These are phyloP conservation scores for Candida cerambycidarum DNA, from an alignment of 805 yeast genomes.

Conservation along the genomic window DNA sequence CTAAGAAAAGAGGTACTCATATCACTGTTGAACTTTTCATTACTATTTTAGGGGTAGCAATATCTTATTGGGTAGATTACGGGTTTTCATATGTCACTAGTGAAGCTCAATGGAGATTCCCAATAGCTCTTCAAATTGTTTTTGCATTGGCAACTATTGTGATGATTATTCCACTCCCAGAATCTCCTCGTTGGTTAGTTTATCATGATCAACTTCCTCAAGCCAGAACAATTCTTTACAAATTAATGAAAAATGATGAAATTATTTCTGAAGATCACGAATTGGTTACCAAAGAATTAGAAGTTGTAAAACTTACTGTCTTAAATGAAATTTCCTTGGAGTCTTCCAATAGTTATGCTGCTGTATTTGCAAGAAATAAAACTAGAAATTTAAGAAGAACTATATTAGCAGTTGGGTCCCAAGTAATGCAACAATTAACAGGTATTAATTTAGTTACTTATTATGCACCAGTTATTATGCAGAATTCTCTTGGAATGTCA, in stretches of 20 bases:
- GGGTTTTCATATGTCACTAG: slow-evolving; percentile 62
- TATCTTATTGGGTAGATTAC: slow-evolving; percentile 63
- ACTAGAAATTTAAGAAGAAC: slow-evolving; percentile 56
- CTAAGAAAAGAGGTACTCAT: slow-evolving; percentile 38
- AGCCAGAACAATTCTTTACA: slow-evolving; percentile 29
- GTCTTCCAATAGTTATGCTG: slow-evolving; percentile 46
- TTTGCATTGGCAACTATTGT: slow-evolving; percentile 48
- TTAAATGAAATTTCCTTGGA: slow-evolving; percentile 33
- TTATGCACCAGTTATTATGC: slow-evolving; percentile 82
- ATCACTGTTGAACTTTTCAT: slow-evolving; percentile 48
- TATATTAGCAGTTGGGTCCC: slow-evolving; percentile 66
- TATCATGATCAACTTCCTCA: slow-evolving; percentile 37
- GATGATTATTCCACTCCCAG: slow-evolving; percentile 51
- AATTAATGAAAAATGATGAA: slow-evolving; percentile 24
- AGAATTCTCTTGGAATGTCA: slow-evolving; percentile 51
- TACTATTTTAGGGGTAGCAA: slow-evolving; percentile 64
- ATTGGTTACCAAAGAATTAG: no score
- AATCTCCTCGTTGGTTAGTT: slow-evolving; percentile 71
- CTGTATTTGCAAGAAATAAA: slow-evolving; percentile 49
- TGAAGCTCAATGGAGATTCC: slow-evolving; percentile 46
- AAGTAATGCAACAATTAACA: slow-evolving; percentile 85
- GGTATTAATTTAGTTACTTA: slow-evolving; percentile 91
- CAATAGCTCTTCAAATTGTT: slow-evolving; percentile 58
- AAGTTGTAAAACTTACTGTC: slow-evolving; percentile 11
- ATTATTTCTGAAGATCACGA: slow-evolving; percentile 19